Conservation (phyloP, 2,329 filamentous ascomycete species). For the Ampelomyces quisqualis region DNA sequence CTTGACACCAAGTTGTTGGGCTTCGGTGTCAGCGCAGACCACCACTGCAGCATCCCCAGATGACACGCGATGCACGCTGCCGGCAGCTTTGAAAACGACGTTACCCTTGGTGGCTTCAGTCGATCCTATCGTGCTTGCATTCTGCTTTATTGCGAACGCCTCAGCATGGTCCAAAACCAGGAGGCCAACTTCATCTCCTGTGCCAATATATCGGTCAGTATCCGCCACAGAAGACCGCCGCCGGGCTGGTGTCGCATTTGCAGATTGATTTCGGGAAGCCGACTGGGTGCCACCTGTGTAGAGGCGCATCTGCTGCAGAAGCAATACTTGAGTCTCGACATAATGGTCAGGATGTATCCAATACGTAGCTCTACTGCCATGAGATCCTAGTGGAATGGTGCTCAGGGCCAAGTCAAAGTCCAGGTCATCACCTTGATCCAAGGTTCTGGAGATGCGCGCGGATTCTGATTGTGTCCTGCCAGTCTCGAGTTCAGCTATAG, state of each 20-base stretch:
- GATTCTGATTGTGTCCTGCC: slow-evolving; percentile 27
- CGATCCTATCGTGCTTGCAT: slow-evolving; percentile 48
- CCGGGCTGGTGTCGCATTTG: slow-evolving; percentile 25
- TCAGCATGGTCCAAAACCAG: slow-evolving; percentile 52
- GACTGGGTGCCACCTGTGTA: slow-evolving; percentile 29
- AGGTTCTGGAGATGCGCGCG: slow-evolving; percentile 42
- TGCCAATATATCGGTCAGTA: slow-evolving; percentile 28
- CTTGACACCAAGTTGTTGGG: slow-evolving; percentile 20
- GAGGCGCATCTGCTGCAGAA: slow-evolving; percentile 53
- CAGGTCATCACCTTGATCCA: slow-evolving; percentile 46
- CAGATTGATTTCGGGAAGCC: slow-evolving; percentile 19
- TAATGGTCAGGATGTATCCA: slow-evolving; percentile 58
- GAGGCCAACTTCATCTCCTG: slow-evolving; percentile 44
- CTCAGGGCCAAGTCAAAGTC: slow-evolving; percentile 54
- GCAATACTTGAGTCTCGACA: slow-evolving; percentile 55
- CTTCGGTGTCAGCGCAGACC: slow-evolving; percentile 20
- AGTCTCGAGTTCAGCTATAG: slow-evolving; percentile 12
- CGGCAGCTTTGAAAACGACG: slow-evolving; percentile 34
- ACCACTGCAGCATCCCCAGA: slow-evolving; percentile 37
- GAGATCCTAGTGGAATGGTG: slow-evolving; percentile 49
- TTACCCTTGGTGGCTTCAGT: slow-evolving; percentile 38
- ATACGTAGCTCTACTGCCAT: slow-evolving; percentile 52
- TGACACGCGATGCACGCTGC: slow-evolving; percentile 39
- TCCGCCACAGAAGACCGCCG: slow-evolving; percentile 28
- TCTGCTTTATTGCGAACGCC: slow-evolving; percentile 50